Conservation (phyloP, 139 green algal species). For the Volvox africanus region DNA sequence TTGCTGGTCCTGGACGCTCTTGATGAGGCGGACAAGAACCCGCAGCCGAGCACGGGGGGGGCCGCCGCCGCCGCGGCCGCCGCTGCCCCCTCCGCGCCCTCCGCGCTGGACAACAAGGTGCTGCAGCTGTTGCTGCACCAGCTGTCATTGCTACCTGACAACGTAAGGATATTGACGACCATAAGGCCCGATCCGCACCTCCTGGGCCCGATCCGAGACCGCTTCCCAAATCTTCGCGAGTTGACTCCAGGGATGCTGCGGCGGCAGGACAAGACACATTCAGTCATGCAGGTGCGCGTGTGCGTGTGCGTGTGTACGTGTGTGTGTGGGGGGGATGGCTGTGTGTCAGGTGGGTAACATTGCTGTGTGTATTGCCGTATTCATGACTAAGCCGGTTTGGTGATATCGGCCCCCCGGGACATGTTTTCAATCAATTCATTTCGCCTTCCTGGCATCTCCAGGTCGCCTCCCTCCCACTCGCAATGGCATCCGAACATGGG, state of each 20-base stretch:
- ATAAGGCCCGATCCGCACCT: constrained; percentile 27
- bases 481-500: too few relatives aligned
- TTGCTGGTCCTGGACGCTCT: constrained; percentile 33
- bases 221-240: constrained; percentile 14
- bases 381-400: too few relatives aligned
- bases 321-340: too few relatives aligned
- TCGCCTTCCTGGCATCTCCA: too few relatives aligned
- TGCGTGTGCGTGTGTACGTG: too few relatives aligned
- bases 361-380: too few relatives aligned
- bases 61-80: not conserved
- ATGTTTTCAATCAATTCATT: too few relatives aligned
- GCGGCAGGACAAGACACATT: constrained; percentile 11
- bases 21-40: constrained; percentile 33
- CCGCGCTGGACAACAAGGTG: constrained; percentile 35
- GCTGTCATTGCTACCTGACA: constrained; percentile 11
- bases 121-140: constrained; percentile 46
- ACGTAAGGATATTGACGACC: constrained; percentile 13
- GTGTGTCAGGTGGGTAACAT: too few relatives aligned
- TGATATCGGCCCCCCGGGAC: too few relatives aligned
- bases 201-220: not conserved
- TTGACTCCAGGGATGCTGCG: constrained; percentile 14
- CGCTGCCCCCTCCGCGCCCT: not conserved
- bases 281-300: constrained; percentile 23
- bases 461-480: too few relatives aligned
- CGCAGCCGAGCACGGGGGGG: not conserved